Evolutionary conservation across 2,329 filamentous ascomycete genomes (phyloP).

Genomic region (Scorias spongiosa): DNA sequence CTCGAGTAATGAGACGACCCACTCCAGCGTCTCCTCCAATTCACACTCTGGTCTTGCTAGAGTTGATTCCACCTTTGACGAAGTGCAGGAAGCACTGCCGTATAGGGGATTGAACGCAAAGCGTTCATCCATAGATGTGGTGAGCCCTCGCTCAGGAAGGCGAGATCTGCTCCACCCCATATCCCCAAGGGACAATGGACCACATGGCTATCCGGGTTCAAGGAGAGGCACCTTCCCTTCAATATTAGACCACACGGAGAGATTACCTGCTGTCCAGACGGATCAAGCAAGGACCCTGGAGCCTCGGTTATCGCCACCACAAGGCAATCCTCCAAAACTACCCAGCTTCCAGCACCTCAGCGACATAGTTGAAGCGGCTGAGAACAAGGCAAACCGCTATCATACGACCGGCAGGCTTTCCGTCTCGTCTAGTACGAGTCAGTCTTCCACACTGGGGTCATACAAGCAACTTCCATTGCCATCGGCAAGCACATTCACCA

Average conservation of each 20-base stretch:
- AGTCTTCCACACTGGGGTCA: too few relatives aligned
- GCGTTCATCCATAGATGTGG: background rate
- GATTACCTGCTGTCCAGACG: background rate
- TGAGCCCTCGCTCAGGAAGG: background rate
- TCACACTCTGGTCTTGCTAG: background rate
- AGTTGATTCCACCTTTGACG: background rate
- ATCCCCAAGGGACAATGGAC: too few relatives aligned
- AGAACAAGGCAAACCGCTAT: slow-evolving; percentile 1
- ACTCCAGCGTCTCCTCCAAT: background rate
- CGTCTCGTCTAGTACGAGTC: too few relatives aligned
- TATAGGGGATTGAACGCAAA: background rate
- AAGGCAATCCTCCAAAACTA: background rate
- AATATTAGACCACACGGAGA: background rate
- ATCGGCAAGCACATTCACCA: too few relatives aligned
- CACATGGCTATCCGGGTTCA: too few relatives aligned
- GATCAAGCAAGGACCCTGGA: too few relatives aligned
- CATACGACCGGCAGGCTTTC: too few relatives aligned
- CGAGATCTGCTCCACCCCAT: background rate
- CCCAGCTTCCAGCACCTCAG: slow-evolving; percentile 15
- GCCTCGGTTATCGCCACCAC: background rate
- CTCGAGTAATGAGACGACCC: background rate
- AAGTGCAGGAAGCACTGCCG: background rate
- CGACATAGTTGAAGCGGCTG: slow-evolving; percentile 9
- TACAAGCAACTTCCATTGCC: too few relatives aligned
- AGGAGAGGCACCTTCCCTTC: background rate